Conservation (phyloP, 73 alveolate species). For the Paramecium sexaurelia region DNA sequence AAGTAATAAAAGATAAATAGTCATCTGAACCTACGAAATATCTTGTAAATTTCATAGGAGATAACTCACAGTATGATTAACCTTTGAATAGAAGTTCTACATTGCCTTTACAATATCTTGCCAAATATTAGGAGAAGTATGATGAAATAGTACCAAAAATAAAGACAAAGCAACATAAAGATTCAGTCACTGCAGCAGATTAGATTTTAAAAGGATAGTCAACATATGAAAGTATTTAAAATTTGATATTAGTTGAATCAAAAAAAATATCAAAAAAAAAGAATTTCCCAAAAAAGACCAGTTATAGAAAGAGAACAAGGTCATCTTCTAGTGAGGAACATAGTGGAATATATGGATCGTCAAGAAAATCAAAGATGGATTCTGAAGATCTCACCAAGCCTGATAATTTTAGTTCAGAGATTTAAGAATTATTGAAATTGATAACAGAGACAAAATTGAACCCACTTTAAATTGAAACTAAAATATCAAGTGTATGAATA, state of each 20-base stretch:
- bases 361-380: conserved; percentile 21
- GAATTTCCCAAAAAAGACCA: neutral
- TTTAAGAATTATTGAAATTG: neutral
- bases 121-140: conserved; percentile 43
- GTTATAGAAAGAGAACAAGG: neutral
- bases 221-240: conserved; percentile 45
- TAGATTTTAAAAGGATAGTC: conserved; percentile 14
- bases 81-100: conserved; percentile 1
- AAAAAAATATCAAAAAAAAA: neutral
- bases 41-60: conserved; percentile 58
- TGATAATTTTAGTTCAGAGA: neutral
- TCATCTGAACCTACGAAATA: conserved; percentile 33
- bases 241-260: neutral
- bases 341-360: conserved; percentile 7
- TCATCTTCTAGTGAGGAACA: conserved; percentile 16
- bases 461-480: neutral
- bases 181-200: conserved; percentile 41
- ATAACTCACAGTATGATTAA: conserved; percentile 33
- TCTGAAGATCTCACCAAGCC: neutral
- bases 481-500: conserved; percentile 18
- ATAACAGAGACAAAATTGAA: neutral
- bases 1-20: conserved; percentile 10
- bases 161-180: conserved; percentile 19
- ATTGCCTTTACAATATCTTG: neutral
- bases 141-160: conserved; percentile 17